Percentiles rank a stretch among this genome's conserved stretches.
Conservation (phyloP, 2,329 filamentous ascomycete genomes). For the Aureobasidium sp. region DNA sequence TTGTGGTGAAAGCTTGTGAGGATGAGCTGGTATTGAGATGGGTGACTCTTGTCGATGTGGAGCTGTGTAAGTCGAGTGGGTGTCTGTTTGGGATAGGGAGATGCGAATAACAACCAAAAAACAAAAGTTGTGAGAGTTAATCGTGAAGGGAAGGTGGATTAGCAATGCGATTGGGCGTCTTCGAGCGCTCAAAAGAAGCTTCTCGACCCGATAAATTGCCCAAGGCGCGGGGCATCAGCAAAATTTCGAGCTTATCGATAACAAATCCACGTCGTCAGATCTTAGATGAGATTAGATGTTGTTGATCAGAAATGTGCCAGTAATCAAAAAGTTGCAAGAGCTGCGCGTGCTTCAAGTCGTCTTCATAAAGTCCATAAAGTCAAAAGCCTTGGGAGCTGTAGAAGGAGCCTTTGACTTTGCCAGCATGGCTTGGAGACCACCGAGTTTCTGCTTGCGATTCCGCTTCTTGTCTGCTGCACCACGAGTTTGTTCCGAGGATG, state of each 20-base stretch:
- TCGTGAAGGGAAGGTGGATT: not conserved
- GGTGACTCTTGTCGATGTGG: slow-evolving; percentile 1
- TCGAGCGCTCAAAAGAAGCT: not conserved
- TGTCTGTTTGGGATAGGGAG: not conserved
- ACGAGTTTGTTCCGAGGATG: not conserved
- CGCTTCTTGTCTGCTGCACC: slow-evolving; percentile 48
- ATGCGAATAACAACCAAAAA: not conserved
- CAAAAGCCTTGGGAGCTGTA: slow-evolving; percentile 42
- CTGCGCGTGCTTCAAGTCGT: slow-evolving; percentile 23
- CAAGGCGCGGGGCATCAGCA: slow-evolving; percentile 8
- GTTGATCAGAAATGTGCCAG: not conserved
- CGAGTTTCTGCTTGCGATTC: slow-evolving; percentile 60
- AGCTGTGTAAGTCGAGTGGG: not conserved
- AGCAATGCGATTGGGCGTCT: slow-evolving; percentile 11
- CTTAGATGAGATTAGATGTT: not conserved
- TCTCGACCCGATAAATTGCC: not conserved
- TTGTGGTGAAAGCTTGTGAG: slow-evolving; percentile 4
- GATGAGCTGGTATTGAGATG: not conserved
- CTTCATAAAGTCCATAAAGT: slow-evolving; percentile 62
- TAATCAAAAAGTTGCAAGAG: not conserved
- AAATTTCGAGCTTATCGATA: slow-evolving; percentile 17
- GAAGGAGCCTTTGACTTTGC: slow-evolving; percentile 46
- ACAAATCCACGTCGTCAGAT: not conserved
- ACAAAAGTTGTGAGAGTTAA: not conserved
- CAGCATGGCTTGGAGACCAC: slow-evolving; percentile 60